Base-by-base conservation (phyloP, 257 asterid species). In the Rhazya stricta region DNA sequence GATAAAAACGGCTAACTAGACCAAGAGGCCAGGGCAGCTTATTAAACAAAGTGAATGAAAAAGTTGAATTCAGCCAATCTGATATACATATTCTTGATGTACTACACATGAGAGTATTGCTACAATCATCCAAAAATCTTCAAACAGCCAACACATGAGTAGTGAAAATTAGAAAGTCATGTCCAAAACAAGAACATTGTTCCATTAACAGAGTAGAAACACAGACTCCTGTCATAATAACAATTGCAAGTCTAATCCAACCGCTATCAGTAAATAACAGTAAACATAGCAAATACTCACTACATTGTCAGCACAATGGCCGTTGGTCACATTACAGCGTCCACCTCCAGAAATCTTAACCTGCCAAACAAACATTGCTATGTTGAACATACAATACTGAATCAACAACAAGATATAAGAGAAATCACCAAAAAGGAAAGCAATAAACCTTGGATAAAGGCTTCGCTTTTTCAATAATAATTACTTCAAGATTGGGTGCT, bases 281-380 rank as follows among this genome's bases (percentile, higher is more conserved):
- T 48, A 27, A 45, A 80, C 21, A 68, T 25, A 30, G n/a, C 32
- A 66, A 73, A 45, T 3, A 41, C 88, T 84, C 81, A 94, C 99
- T 93, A 63, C 65, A 63, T 80, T 87, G 81, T 94, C 97, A 69
- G 72, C 80, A 74, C 79, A 88, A 81, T 90, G 89, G 39, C 97
- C 99, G 77, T 94, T 90, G 30, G 99, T 94, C 80, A 94, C 97
- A 65, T 94, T 94, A 83, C 99, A 94, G 56, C 99, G 88, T 19
- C 99, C 99, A 16, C 99, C 99, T 50, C 99, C 99, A 60, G 97
- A 94, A 76, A 94, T 90, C 86, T 87, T 92, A 80, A 94, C 99
- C 99, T 94, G 85, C 57, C 71, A 81, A 85, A 74, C 32, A 25
- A 30, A 73, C 67, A 76, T 36, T 43, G 4, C n/a, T 25, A 32